A percentile compares a stretch with the other conserved stretches of the same genome.
These are phyloP conservation scores for Trypanosoma scelopori DNA, from an alignment of 208 protist species.

Conservation along the genomic window DNA sequence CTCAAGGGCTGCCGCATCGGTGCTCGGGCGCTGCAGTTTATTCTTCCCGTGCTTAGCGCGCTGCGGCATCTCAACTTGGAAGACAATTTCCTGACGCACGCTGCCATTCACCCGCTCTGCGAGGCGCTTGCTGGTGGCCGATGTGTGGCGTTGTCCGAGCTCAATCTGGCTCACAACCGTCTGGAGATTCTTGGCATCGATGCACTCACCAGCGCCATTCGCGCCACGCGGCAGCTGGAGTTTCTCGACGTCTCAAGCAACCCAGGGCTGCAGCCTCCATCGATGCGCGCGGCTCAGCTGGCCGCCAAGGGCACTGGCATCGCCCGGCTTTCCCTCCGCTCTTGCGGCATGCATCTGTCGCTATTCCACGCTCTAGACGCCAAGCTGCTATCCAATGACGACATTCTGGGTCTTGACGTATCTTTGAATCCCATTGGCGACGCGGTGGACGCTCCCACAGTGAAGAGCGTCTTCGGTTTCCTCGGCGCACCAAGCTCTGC, in stretches of 20 bases:
- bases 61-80: slow-evolving; percentile 21
- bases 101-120: slow-evolving; percentile 9
- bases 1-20: slow-evolving; percentile 26
- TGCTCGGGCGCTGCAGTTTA: slow-evolving; percentile 21
- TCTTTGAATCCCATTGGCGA: slow-evolving; percentile 28
- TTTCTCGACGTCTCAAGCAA: slow-evolving; percentile 30
- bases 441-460: slow-evolving; percentile 15
- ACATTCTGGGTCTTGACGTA: slow-evolving; percentile 18
- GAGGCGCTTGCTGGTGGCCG: not conserved
- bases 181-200: slow-evolving; percentile 28
- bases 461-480: slow-evolving; percentile 22
- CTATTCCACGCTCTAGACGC: slow-evolving; percentile 10
- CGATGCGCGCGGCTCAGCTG: slow-evolving; percentile 12
- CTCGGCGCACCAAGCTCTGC: not conserved
- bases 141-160: slow-evolving; percentile 13
- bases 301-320: slow-evolving; percentile 18
- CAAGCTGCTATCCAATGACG: slow-evolving; percentile 20
- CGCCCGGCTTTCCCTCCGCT: slow-evolving; percentile 16
- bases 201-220: slow-evolving; percentile 15
- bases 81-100: slow-evolving; percentile 25
- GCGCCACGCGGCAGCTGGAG: not conserved
- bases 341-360: slow-evolving; percentile 4
- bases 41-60: slow-evolving; percentile 21
- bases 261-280: slow-evolving; percentile 12
- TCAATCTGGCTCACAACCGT: slow-evolving; percentile 25